A percentile compares a stretch with the other conserved stretches of the same genome.
These are phyloP conservation scores for Tarenaya hassleriana DNA, from an alignment of 345 rosid genomes.

Conservation along the genomic window DNA sequence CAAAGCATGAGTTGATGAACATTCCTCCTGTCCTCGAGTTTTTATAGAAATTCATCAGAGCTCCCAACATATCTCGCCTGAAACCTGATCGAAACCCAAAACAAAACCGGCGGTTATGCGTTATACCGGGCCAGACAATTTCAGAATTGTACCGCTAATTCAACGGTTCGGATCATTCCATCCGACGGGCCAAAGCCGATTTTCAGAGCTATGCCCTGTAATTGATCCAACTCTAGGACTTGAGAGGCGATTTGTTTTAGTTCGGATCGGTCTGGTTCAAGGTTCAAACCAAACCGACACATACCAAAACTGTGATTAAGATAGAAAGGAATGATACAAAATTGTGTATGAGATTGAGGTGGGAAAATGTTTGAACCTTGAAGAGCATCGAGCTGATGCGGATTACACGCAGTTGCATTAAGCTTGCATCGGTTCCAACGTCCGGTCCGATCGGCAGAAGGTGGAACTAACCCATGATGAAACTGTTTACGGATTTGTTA, in stretches of 20 bases:
- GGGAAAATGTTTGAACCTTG: constrained; percentile 42
- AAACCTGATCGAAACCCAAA: constrained; percentile 39
- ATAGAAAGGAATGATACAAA: no score
- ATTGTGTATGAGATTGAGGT: no score
- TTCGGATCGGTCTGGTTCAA: no score
- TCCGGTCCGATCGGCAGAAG: constrained; percentile 60
- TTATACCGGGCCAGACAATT: background rate
- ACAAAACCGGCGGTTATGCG: background rate
- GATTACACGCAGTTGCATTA: constrained; percentile 46
- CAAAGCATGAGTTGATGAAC: constrained; percentile 89
- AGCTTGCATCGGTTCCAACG: constrained; percentile 74
- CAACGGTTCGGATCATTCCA: no score
- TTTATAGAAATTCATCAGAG: constrained; percentile 37
- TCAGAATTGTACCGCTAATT: no score
- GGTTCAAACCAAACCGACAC: no score
- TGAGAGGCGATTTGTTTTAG: no score
- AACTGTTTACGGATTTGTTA: constrained; percentile 38
- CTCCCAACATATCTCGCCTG: constrained; percentile 63
- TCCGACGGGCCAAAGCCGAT: no score
- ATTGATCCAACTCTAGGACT: no score
- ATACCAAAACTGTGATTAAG: no score
- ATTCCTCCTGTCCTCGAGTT: constrained; percentile 54
- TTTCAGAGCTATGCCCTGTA: no score
- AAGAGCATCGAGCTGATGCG: constrained; percentile 44
- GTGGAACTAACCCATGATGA: constrained; percentile 74